Evolutionary conservation across 2,329 filamentous ascomycete species (phyloP).

Genomic region (Herpotrichia juniperi): DNA sequence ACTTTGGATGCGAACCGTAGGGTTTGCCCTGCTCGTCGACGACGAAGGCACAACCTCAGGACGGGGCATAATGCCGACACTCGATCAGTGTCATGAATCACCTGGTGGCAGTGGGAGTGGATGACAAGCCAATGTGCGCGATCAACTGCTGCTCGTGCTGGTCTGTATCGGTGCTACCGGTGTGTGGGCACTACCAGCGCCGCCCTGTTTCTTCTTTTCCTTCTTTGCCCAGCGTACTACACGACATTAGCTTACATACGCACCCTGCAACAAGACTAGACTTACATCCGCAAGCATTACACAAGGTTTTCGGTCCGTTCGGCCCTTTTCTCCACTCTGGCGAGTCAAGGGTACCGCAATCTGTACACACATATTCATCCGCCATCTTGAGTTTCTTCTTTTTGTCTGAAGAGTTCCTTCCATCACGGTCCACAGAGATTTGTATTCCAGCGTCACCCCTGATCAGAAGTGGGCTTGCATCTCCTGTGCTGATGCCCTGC

Average conservation of each 20-base stretch:
- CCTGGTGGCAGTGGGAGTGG: background rate
- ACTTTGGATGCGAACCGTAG: too few relatives aligned
- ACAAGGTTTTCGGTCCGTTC: constrained; percentile 89
- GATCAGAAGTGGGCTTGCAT: constrained; percentile 79
- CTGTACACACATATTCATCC: constrained; percentile 92
- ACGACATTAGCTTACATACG: constrained; percentile 21
- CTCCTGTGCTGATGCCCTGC: constrained; percentile 84
- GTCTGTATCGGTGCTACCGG: constrained; percentile 33
- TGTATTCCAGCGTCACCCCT: constrained; percentile 86
- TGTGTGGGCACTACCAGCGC: constrained; percentile 23
- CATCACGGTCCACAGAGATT: constrained; percentile 79
- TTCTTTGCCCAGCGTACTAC: constrained; percentile 68
- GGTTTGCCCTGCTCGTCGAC: too few relatives aligned
- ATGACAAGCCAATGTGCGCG: background rate
- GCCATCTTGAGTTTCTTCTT: constrained; percentile 82
- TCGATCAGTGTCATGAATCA: background rate
- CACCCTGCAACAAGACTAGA: background rate
- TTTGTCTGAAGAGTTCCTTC: constrained; percentile 71
- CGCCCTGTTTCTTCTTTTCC: constrained; percentile 72
- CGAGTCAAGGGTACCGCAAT: constrained; percentile 92
- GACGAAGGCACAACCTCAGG: too few relatives aligned
- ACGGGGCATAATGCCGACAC: too few relatives aligned
- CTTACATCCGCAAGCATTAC: constrained; percentile 89
- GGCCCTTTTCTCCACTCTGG: constrained; percentile 97
- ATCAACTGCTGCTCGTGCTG: constrained; percentile 40